Conservation (phyloP, 805 yeast genomes). For the Candida namnaoensis region DNA sequence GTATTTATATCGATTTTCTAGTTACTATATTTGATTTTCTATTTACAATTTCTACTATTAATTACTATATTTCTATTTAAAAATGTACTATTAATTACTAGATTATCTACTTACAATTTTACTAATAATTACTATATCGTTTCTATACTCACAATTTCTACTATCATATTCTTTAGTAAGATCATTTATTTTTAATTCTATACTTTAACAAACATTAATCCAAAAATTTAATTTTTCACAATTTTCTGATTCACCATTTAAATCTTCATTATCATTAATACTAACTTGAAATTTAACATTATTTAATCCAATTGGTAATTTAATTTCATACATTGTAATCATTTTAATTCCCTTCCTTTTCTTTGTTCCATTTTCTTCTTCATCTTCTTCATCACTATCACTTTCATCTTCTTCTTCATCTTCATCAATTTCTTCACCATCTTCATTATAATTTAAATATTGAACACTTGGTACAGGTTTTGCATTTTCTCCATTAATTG, state of each 20-base stretch:
- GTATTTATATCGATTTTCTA: no score
- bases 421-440: neutral
- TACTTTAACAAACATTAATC: neutral
- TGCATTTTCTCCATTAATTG: conserved; percentile 35
- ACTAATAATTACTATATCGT: no score
- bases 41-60: no score
- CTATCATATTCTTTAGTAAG: no score
- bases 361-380: neutral
- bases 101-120: no score
- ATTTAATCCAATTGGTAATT: conserved; percentile 37
- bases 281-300: conserved; percentile 29
- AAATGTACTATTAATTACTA: no score
- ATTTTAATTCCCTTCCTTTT: neutral
- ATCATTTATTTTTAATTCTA: no score
- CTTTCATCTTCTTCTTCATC: neutral
- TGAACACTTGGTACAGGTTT: conserved; percentile 33
- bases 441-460: conserved; percentile 21
- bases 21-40: no score
- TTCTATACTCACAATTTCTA: no score
- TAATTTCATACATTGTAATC: conserved; percentile 33
- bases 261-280: conserved; percentile 13
- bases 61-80: no score
- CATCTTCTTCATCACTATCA: neutral
- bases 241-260: neutral
- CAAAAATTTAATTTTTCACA: neutral